Percentiles rank a stretch among this genome's conserved stretches.
phyloP scores from a whole-genome alignment of 1,284 basidiomycete species.

The Fomitopsis pinicola region DNA sequence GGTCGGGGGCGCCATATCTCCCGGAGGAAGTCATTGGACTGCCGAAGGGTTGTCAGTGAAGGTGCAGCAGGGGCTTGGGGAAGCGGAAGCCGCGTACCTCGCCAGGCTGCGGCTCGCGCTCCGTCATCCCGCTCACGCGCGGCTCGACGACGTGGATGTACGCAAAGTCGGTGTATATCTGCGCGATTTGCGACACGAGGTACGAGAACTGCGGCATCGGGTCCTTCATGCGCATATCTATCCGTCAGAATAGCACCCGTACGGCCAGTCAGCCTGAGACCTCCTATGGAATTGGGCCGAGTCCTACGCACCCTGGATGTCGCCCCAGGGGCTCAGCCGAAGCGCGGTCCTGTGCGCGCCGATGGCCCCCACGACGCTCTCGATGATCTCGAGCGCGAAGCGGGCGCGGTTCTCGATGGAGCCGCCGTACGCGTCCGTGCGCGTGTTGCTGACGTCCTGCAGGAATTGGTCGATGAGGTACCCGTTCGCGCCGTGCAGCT shows the following conservation, averaged over 20 bases:
- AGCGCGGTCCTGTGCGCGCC: conserved; percentile 41
- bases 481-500: conserved; percentile 32
- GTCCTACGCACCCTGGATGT: conserved; percentile 31
- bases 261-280: no score
- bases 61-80: background rate
- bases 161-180: conserved; percentile 43
- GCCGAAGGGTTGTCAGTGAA: conserved; percentile 15
- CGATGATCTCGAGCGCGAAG: conserved; percentile 46
- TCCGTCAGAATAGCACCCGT: no score
- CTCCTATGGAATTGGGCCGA: no score
- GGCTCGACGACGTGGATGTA: conserved; percentile 51
- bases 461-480: conserved; percentile 41
- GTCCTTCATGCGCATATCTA: conserved; percentile 42
- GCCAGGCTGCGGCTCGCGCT: conserved; percentile 9
- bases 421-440: conserved; percentile 60
- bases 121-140: conserved; percentile 19
- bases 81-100: background rate
- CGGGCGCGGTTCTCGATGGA: conserved; percentile 48
- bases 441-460: conserved; percentile 43
- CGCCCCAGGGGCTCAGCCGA: conserved; percentile 50
- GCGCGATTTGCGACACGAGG: conserved; percentile 31
- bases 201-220: conserved; percentile 42
- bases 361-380: conserved; percentile 36
- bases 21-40: conserved; percentile 25
- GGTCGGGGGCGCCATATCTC: conserved; percentile 27